Conservation (phyloP, 148 eudicot species). For the Rhododendron vialii region DNA sequence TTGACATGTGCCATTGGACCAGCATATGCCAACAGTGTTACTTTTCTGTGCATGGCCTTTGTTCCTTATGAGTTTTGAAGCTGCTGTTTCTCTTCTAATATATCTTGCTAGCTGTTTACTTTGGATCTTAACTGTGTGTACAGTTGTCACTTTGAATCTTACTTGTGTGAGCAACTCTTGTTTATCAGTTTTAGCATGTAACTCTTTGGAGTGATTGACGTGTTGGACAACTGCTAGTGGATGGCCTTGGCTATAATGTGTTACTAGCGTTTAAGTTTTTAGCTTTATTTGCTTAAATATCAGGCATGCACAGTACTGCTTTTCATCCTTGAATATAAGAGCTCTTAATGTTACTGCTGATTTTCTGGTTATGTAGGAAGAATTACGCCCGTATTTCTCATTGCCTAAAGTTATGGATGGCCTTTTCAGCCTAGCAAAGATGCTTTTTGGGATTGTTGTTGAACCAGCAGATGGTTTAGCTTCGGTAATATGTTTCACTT, state of each 20-base stretch:
- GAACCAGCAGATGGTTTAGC: constrained; percentile 91
- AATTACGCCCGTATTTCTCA: constrained; percentile 93
- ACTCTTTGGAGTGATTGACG: neutral
- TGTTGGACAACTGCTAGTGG: neutral
- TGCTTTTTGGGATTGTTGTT: constrained; percentile 63
- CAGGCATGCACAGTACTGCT: neutral
- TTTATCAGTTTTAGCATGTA: too few relatives aligned
- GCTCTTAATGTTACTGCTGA: neutral
- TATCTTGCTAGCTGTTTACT: neutral
- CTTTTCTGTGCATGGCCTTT: neutral
- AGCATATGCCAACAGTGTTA: neutral
- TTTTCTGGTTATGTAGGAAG: constrained; percentile 56
- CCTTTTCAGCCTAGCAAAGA: constrained; percentile 72
- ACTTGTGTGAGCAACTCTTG: too few relatives aligned
- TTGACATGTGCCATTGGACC: neutral
- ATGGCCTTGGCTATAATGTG: neutral
- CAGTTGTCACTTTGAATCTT: neutral
- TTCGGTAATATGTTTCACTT: constrained; percentile 24
- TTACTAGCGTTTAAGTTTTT: neutral
- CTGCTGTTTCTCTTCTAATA: too few relatives aligned
- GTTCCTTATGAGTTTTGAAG: too few relatives aligned
- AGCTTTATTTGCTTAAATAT: neutral
- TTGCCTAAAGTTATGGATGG: constrained; percentile 99
- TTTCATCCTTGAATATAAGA: neutral
- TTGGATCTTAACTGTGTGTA: neutral